Evolutionary conservation across 2,329 filamentous ascomycete genomes (phyloP).

Genomic region (Paraconiothyrium brasiliense): DNA sequence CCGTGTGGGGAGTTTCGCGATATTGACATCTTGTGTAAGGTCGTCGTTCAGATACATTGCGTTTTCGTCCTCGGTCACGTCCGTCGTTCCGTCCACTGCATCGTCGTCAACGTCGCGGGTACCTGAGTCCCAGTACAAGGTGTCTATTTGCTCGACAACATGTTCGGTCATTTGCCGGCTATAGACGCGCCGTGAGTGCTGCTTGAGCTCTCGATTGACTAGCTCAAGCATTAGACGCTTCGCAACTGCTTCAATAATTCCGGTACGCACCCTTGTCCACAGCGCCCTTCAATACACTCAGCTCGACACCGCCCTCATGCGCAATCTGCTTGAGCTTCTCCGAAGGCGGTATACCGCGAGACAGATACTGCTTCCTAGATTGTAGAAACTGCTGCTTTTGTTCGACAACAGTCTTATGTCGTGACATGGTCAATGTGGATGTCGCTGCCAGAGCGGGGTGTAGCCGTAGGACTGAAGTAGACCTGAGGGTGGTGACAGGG

Average conservation of each 20-base stretch:
- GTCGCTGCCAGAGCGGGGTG: neutral
- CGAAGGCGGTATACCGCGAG: conserved; percentile 66
- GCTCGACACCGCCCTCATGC: conserved; percentile 55
- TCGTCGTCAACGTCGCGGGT: conserved; percentile 44
- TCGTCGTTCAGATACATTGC: conserved; percentile 43
- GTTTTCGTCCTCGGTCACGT: conserved; percentile 53
- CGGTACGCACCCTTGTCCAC: conserved; percentile 57
- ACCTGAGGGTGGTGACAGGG: neutral
- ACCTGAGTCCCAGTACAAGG: conserved; percentile 66
- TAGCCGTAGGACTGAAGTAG: neutral
- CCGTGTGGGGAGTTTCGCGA: conserved; percentile 41
- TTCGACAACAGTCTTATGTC: conserved; percentile 58
- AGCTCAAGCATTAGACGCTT: too few species aligned
- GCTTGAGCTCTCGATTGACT: conserved; percentile 71
- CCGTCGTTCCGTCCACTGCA: conserved; percentile 37
- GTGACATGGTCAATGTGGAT: conserved; percentile 25
- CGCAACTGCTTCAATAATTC: too few species aligned
- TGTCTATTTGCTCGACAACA: conserved; percentile 77
- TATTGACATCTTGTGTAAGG: conserved; percentile 45
- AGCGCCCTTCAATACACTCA: conserved; percentile 61
- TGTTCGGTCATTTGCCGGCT: conserved; percentile 74
- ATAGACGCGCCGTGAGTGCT: conserved; percentile 73
- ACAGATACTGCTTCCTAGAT: conserved; percentile 69
- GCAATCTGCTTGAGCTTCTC: conserved; percentile 63
- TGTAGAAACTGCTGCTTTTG: conserved; percentile 72